These are phyloP conservation scores for Oropetium thomaeum DNA, from an alignment of 176 grass and related monocot genomes.

Conservation along the genomic window DNA sequence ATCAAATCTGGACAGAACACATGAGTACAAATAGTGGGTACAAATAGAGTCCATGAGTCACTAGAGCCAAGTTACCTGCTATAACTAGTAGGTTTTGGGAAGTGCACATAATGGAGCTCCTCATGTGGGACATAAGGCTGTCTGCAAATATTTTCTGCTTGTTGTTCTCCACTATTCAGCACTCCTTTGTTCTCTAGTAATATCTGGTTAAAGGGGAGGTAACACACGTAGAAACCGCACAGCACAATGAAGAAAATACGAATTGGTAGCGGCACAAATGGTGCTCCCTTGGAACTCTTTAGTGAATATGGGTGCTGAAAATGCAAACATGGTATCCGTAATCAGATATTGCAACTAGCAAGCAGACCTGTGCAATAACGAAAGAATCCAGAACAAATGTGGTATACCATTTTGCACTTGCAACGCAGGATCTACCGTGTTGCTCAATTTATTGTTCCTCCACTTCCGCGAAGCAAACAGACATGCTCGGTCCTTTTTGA, in stretches of 20 bases:
- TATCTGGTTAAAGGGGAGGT: slow-evolving; percentile 70
- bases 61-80: slow-evolving; percentile 42
- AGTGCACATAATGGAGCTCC: slow-evolving; percentile 61
- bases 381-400: not conserved
- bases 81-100: slow-evolving; percentile 76
- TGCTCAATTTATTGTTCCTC: slow-evolving; percentile 12
- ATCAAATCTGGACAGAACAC: slow-evolving; percentile 23
- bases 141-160: slow-evolving; percentile 30
- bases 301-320: slow-evolving; percentile 62
- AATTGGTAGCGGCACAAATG: slow-evolving; percentile 31
- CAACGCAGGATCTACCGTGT: not conserved
- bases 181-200: slow-evolving; percentile 38
- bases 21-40: not conserved
- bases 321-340: slow-evolving; percentile 4
- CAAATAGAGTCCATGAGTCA: not conserved
- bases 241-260: slow-evolving; percentile 64
- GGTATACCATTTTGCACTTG: slow-evolving; percentile 52
- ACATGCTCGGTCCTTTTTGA: slow-evolving; percentile 38
- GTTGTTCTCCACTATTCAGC: slow-evolving; percentile 1
- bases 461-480: slow-evolving; percentile 4
- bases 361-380: not conserved
- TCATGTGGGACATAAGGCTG: slow-evolving; percentile 36
- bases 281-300: slow-evolving; percentile 58
- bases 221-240: slow-evolving; percentile 62
- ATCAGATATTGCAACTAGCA: slow-evolving; percentile 1